phyloP scores from a whole-genome alignment of 345 rosid genomes.

The Sonneratia alba region DNA sequence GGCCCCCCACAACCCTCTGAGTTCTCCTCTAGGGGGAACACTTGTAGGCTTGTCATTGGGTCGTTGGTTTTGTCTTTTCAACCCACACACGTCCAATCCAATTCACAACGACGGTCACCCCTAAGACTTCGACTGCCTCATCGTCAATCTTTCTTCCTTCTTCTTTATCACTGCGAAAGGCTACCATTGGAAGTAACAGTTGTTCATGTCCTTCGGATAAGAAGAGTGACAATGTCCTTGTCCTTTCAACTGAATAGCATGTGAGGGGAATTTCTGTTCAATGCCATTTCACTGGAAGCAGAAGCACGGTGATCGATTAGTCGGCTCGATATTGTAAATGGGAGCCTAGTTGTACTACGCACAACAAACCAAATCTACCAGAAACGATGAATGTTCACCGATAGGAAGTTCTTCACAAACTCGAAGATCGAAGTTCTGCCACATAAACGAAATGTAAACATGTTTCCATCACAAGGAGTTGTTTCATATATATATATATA shows the following conservation, averaged over 20 bases:
- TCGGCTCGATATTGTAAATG: no score
- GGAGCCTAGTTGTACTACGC: no score
- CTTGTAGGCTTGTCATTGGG: neutral
- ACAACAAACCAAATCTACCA: no score
- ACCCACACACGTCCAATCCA: neutral
- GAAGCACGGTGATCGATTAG: no score
- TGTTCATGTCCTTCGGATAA: no score
- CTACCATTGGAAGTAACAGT: neutral
- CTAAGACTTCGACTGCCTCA: neutral
- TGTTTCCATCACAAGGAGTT: neutral
- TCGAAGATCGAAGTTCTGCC: neutral
- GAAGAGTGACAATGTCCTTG: neutral
- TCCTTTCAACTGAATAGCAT: neutral
- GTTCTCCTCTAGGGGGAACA: neutral
- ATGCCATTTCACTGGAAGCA: neutral
- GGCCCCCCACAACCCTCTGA: neutral
- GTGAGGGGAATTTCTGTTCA: neutral
- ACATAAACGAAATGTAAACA: neutral
- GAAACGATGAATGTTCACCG: no score
- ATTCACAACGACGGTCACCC: neutral
- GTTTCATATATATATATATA: neutral
- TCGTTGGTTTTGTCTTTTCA: slow-evolving; percentile 6
- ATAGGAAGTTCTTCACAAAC: neutral
- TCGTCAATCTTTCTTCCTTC: neutral
- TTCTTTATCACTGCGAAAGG: neutral